Evolutionary conservation across 2,329 filamentous ascomycete species (phyloP).

Genomic region (Eurotiales sp.): DNA sequence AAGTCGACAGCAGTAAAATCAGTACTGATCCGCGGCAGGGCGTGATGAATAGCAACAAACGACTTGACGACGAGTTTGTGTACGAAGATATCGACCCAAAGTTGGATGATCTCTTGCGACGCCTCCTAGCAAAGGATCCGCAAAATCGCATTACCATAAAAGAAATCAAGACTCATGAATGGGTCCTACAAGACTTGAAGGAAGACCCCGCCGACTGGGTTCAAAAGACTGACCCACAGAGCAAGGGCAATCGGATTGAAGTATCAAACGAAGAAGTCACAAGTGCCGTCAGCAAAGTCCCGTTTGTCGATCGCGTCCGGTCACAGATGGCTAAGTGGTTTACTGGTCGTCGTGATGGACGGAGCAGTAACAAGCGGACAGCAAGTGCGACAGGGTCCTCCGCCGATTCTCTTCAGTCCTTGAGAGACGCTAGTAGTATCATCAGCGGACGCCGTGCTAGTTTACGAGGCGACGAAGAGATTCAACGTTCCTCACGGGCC

Average conservation of each 20-base stretch:
- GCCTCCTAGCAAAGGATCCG: slow-evolving; percentile 85
- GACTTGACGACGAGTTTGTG: slow-evolving; percentile 71
- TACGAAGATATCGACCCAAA: slow-evolving; percentile 84
- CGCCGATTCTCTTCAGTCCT: slow-evolving; percentile 55
- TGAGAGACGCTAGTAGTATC: slow-evolving; percentile 49
- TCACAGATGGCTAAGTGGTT: slow-evolving; percentile 70
- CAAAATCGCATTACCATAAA: slow-evolving; percentile 80
- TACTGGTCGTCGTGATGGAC: slow-evolving; percentile 39
- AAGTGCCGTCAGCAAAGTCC: slow-evolving; percentile 82
- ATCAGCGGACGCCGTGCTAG: slow-evolving; percentile 52
- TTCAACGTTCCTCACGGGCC: slow-evolving; percentile 49
- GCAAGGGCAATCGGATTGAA: slow-evolving; percentile 80
- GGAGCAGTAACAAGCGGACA: slow-evolving; percentile 42
- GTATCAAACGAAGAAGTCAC: slow-evolving; percentile 89
- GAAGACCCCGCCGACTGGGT: slow-evolving; percentile 72
- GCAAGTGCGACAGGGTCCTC: slow-evolving; percentile 52
- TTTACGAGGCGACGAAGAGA: slow-evolving; percentile 55
- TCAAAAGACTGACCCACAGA: slow-evolving; percentile 87
- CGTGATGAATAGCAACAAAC: slow-evolving; percentile 62
- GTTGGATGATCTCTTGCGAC: slow-evolving; percentile 71
- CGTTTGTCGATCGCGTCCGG: slow-evolving; percentile 77
- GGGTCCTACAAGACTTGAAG: slow-evolving; percentile 75
- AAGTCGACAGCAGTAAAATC: slow-evolving; percentile 27
- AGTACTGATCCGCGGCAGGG: slow-evolving; percentile 8
- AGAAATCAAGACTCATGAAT: slow-evolving; percentile 91